Evolutionary conservation across 805 yeast genomes (phyloP), one percentile per base, ranked within the genome.

Genomic region (Isabelozyma rhagii): DNA sequence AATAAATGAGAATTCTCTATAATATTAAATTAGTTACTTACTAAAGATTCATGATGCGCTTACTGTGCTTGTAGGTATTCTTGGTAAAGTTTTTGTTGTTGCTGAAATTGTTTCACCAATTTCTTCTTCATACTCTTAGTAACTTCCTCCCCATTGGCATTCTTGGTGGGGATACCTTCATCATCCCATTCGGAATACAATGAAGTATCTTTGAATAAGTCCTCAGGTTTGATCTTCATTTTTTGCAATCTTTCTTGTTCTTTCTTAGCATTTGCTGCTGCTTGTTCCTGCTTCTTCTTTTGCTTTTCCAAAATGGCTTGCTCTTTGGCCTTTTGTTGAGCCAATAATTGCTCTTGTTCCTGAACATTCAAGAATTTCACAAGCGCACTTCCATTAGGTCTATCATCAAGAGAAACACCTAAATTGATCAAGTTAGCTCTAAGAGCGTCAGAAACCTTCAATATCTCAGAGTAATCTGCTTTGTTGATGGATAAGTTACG

Each of bases 351-450:
- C 39, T 72, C 75, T 63, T 81, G 82, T 64, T 93, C 98, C 31
- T 75, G 78, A 7, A 73, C 80, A 47, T 80, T 83, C 55, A 94
- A 74, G 58, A 93, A 87, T 68, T 94, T 94, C 43, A 94, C 79
- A 52, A 94, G 77, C 0, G 97, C 92, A n/a, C 84, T 78, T 3
- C 85, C 91, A 51, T 79, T 86, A 5, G 83, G 77, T 60, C 97
- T 83, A 68, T 94, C 99, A 64, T 93, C 98, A 48, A 94, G 74
- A 1, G 96, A 83, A 41, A 94, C 86, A 28, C 96, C 94, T 53
- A 91, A 71, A 25, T 82, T 78, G 51, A 90, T 71, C 57, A 94
- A 71, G 39, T 87, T 94, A 14, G 78, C 68, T 59, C 99, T 81
- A 18, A 94, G 67, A 6, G 73, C 66, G 67, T 94, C 99, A 50